Conservation (phyloP, 805 yeast species). For the Lipomyces lipofer region DNA sequence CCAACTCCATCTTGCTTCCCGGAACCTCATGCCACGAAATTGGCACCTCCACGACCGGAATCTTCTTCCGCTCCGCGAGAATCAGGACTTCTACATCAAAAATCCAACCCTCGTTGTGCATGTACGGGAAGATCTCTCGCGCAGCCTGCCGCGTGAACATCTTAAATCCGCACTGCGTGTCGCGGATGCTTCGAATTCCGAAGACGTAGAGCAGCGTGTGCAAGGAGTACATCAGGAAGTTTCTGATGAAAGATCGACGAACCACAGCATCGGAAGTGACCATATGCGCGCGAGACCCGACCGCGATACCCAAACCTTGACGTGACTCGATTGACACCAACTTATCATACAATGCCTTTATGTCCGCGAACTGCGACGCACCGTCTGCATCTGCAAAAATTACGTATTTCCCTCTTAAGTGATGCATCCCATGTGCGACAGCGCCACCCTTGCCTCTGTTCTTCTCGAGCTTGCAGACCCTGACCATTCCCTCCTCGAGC, state of each 20-base stretch:
- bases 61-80: slow-evolving; percentile 68
- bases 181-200: slow-evolving; percentile 83
- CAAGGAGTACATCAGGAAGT: slow-evolving; percentile 88
- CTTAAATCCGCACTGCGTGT: slow-evolving; percentile 98
- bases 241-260: slow-evolving; percentile 83
- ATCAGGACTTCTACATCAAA: slow-evolving; percentile 92
- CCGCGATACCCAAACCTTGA: slow-evolving; percentile 48
- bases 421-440: slow-evolving; percentile 80
- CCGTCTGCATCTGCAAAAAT: slow-evolving; percentile 98
- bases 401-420: slow-evolving; percentile 67
- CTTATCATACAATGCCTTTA: slow-evolving; percentile 41
- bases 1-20: slow-evolving; percentile 91
- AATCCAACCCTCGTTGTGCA: slow-evolving; percentile 98
- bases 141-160: slow-evolving; percentile 76
- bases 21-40: slow-evolving; percentile 97
- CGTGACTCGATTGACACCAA: slow-evolving; percentile 37
- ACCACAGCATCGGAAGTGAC: slow-evolving; percentile 95
- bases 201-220: slow-evolving; percentile 83
- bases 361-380: slow-evolving; percentile 79
- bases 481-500: slow-evolving; percentile 54
- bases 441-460: slow-evolving; percentile 98
- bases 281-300: slow-evolving; percentile 97
- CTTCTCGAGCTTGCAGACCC: slow-evolving; percentile 66
- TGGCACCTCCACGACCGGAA: slow-evolving; percentile 73
- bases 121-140: slow-evolving; percentile 68